phyloP scores from a whole-genome alignment of 1,139 yeast species.

The Protomyces inundatus region DNA sequence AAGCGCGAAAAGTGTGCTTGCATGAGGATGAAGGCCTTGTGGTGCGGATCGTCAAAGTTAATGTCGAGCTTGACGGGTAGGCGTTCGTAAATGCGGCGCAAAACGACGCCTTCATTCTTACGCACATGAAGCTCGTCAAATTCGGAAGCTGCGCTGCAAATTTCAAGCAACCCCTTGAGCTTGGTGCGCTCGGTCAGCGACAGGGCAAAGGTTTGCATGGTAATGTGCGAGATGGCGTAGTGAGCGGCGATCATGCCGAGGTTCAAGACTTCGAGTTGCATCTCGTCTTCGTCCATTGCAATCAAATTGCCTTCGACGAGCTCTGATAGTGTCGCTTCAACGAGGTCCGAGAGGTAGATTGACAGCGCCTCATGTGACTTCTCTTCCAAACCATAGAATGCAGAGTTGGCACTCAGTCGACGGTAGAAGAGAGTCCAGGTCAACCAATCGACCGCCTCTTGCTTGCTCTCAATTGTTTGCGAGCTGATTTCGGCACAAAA shows the following conservation, averaged over 20 bases:
- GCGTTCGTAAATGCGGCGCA: slow-evolving; percentile 51
- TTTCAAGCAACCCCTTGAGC: slow-evolving; percentile 60
- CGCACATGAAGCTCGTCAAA: slow-evolving; percentile 61
- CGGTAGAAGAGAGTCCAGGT: slow-evolving; percentile 80
- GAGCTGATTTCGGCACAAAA: slow-evolving; percentile 67
- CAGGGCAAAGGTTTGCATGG: slow-evolving; percentile 58
- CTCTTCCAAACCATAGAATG: slow-evolving; percentile 73
- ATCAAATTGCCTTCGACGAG: slow-evolving; percentile 58
- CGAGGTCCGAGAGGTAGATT: slow-evolving; percentile 72
- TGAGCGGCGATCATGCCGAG: slow-evolving; percentile 73
- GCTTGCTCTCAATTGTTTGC: slow-evolving; percentile 60
- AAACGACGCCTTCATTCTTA: slow-evolving; percentile 49
- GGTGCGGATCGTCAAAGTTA: slow-evolving; percentile 45
- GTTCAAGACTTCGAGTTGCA: slow-evolving; percentile 54
- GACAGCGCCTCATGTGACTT: slow-evolving; percentile 65
- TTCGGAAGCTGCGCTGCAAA: slow-evolving; percentile 63
- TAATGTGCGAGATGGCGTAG: slow-evolving; percentile 57
- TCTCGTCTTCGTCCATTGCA: slow-evolving; percentile 50
- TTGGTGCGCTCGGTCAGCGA: slow-evolving; percentile 54
- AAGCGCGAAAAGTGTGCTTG: slow-evolving; percentile 79
- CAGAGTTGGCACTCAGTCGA: slow-evolving; percentile 74
- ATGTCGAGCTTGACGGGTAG: slow-evolving; percentile 56
- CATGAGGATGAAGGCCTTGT: slow-evolving; percentile 66
- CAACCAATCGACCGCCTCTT: slow-evolving; percentile 86
- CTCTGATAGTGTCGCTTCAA: slow-evolving; percentile 68